Conservation (phyloP, 1,139 yeast genomes). For the Candida sp. region DNA sequence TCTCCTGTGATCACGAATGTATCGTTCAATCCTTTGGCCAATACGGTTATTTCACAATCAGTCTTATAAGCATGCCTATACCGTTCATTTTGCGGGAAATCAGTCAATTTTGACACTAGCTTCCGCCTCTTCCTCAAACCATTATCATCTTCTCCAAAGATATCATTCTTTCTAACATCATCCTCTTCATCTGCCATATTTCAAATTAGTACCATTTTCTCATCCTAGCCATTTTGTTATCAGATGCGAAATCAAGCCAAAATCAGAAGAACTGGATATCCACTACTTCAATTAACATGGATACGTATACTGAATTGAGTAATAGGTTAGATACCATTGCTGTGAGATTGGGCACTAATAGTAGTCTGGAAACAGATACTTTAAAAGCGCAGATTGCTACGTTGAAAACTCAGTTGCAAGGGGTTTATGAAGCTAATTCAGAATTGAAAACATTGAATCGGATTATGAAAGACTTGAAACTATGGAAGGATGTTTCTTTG, state of each 20-base stretch:
- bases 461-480: conserved; percentile 15
- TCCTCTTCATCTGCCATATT: too few species aligned
- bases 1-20: conserved; percentile 29
- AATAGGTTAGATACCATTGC: conserved; percentile 6
- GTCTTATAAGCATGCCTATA: background rate
- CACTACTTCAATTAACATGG: background rate
- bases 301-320: background rate
- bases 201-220: too few species aligned
- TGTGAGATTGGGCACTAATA: conserved; percentile 4
- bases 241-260: conserved; percentile 1
- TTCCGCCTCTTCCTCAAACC: background rate
- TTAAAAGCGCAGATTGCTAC: conserved; percentile 11
- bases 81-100: background rate
- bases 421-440: conserved; percentile 15
- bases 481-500: conserved; percentile 10
- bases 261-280: background rate
- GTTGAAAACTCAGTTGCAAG: conserved; percentile 13
- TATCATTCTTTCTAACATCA: too few species aligned
- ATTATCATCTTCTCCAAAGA: background rate
- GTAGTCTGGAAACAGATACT: conserved; percentile 1
- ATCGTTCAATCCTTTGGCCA: conserved; percentile 5
- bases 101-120: background rate
- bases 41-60: conserved; percentile 5
- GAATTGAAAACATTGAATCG: conserved; percentile 19
- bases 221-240: background rate